phyloP scores from a whole-genome alignment of 768 basidiomycete genomes.

The Boletellus emodensis region DNA sequence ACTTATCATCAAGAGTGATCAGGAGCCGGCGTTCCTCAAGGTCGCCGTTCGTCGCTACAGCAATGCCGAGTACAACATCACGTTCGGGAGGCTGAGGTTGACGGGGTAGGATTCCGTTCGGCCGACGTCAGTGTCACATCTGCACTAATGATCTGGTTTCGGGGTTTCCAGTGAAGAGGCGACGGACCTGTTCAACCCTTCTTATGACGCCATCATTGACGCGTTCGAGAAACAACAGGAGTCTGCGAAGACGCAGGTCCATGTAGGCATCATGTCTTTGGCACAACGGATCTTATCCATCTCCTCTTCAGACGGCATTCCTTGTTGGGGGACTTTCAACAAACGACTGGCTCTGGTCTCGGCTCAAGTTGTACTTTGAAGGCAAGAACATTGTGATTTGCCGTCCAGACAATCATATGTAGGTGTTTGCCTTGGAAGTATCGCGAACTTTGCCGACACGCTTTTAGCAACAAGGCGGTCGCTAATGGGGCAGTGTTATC shows the following conservation, averaged over 20 bases:
- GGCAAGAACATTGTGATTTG: slow-evolving; percentile 1
- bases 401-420: slow-evolving; percentile 13
- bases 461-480: slow-evolving; percentile 12
- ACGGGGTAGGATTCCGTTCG: slow-evolving; percentile 8
- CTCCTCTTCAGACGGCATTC: slow-evolving; percentile 6
- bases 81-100: slow-evolving; percentile 7
- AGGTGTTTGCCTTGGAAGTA: no score
- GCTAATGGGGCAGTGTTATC: slow-evolving; percentile 5
- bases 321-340: slow-evolving; percentile 9
- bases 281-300: neutral
- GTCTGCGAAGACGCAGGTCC: neutral
- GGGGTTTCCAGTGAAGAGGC: slow-evolving; percentile 3
- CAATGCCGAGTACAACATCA: neutral
- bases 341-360: slow-evolving; percentile 7
- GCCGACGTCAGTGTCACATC: no score
- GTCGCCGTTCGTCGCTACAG: slow-evolving; percentile 3
- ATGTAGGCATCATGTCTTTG: neutral
- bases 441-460: neutral
- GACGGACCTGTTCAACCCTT: slow-evolving; percentile 3
- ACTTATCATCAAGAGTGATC: slow-evolving; percentile 1
- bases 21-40: slow-evolving; percentile 9
- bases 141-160: neutral
- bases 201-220: slow-evolving; percentile 6
- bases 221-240: slow-evolving; percentile 11
- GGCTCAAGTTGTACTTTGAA: slow-evolving; percentile 9